phyloP scores from a whole-genome alignment of 1,284 basidiomycete genomes.

The Salmacisia buchloeana region DNA sequence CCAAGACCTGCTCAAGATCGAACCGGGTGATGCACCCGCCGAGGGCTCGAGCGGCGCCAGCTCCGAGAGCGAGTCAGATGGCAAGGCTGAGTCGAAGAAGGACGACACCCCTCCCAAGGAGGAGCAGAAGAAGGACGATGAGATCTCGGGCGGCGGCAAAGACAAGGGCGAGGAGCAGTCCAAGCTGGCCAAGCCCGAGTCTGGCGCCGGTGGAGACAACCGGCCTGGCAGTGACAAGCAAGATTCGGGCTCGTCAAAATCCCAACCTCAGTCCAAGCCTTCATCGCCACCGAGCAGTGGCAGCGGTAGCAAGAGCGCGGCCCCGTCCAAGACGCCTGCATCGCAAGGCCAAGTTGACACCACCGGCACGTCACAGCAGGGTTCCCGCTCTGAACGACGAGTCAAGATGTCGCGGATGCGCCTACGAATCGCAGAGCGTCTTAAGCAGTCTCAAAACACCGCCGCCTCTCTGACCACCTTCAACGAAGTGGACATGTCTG shows the following conservation, averaged over 20 bases:
- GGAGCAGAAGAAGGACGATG: constrained; percentile 49
- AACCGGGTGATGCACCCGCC: constrained; percentile 64
- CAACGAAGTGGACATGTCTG: constrained; percentile 99
- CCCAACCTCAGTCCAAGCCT: constrained; percentile 5
- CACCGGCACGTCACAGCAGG: constrained; percentile 14
- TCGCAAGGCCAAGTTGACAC: background rate
- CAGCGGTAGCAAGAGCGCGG: background rate
- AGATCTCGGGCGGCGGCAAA: constrained; percentile 53
- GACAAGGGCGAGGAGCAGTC: constrained; percentile 55
- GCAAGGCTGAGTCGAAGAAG: constrained; percentile 52
- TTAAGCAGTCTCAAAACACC: constrained; percentile 97
- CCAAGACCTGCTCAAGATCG: constrained; percentile 87
- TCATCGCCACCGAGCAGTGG: background rate
- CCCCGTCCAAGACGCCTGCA: constrained; percentile 23
- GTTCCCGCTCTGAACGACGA: constrained; percentile 72
- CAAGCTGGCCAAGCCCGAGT: constrained; percentile 52
- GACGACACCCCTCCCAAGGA: constrained; percentile 39
- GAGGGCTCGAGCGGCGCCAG: constrained; percentile 54
- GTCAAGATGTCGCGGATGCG: constrained; percentile 70
- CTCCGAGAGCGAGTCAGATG: constrained; percentile 51
- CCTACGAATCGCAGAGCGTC: constrained; percentile 87
- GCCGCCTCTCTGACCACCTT: constrained; percentile 96
- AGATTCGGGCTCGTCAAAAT: background rate
- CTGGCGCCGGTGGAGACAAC: constrained; percentile 8
- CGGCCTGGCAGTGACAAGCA: background rate